These are phyloP conservation scores for Ogataea methylovora DNA, from an alignment of 805 yeast species.

Conservation along the genomic window DNA sequence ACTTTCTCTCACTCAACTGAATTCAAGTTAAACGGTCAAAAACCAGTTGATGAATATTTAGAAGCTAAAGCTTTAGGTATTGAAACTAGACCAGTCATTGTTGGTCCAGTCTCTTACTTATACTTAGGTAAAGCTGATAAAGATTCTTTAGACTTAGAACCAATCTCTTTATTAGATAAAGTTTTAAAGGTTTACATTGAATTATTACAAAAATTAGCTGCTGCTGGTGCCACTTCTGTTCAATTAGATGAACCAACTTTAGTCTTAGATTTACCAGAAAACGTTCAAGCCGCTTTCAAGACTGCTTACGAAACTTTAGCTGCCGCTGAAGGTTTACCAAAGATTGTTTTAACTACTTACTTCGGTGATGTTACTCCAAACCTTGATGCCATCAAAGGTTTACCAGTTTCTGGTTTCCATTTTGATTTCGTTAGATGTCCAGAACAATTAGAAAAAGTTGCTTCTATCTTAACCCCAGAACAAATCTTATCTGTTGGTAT, in stretches of 20 bases:
- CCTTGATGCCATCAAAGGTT: conserved; percentile 76
- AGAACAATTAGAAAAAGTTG: conserved; percentile 86
- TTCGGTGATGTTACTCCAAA: conserved; percentile 99
- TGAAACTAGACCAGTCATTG: conserved; percentile 93
- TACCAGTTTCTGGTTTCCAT: conserved; percentile 95
- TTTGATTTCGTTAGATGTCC: conserved; percentile 95
- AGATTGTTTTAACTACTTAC: conserved; percentile 81
- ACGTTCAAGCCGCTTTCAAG: conserved; percentile 80
- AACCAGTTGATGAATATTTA: conserved; percentile 95
- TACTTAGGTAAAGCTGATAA: conserved; percentile 97
- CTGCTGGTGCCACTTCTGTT: conserved; percentile 90
- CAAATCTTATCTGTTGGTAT: conserved; percentile 94
- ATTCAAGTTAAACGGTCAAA: conserved; percentile 92
- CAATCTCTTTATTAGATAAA: conserved; percentile 83
- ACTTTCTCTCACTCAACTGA: conserved; percentile 92
- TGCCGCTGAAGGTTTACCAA: conserved; percentile 63
- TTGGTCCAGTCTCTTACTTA: conserved; percentile 95
- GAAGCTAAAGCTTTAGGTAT: conserved; percentile 97
- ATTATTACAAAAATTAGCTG: conserved; percentile 78
- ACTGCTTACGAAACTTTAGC: conserved; percentile 76
- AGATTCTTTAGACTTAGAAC: conserved; percentile 92
- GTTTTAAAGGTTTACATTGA: conserved; percentile 89
- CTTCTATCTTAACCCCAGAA: conserved; percentile 52
- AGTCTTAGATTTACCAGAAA: conserved; percentile 85
- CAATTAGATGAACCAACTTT: conserved; percentile 98